Conservation (phyloP, 139 green algal genomes). For the Monoraphidium neglectum region DNA sequence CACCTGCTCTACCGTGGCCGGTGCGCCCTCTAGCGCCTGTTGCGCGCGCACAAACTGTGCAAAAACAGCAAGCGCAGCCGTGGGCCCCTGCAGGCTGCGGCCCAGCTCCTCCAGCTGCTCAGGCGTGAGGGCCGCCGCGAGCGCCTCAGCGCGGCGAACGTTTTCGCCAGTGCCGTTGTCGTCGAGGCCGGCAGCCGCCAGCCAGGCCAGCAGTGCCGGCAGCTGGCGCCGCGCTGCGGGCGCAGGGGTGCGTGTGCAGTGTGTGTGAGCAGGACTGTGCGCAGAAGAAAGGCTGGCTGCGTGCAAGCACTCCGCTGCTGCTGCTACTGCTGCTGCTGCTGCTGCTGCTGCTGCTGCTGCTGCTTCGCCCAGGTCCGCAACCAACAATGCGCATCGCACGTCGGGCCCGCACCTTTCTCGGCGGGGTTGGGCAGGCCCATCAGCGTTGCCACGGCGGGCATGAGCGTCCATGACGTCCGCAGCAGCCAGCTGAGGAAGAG, state of each 20-base stretch:
- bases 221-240: background rate
- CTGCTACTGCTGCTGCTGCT: no score
- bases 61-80: background rate
- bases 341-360: no score
- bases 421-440: slow-evolving; percentile 19
- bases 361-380: no score
- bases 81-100: slow-evolving; percentile 6
- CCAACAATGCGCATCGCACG: no score
- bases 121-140: background rate
- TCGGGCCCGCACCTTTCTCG: background rate
- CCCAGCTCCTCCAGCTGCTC: slow-evolving; percentile 19
- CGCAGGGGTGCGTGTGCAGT: no score
- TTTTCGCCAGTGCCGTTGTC: background rate
- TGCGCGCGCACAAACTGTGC: slow-evolving; percentile 14
- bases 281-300: no score
- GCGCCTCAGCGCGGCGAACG: no score
- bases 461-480: slow-evolving; percentile 13
- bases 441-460: slow-evolving; percentile 14
- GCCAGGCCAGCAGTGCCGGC: slow-evolving; percentile 16
- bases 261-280: no score
- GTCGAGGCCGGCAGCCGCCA: background rate
- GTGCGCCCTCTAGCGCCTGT: slow-evolving; percentile 15
- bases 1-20: slow-evolving; percentile 24
- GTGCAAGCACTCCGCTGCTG: no score
- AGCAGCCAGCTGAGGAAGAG: slow-evolving; percentile 26